Evolutionary conservation across 352 stramenopile species (phyloP).

Genomic region (Phytophthora cryptogea): DNA sequence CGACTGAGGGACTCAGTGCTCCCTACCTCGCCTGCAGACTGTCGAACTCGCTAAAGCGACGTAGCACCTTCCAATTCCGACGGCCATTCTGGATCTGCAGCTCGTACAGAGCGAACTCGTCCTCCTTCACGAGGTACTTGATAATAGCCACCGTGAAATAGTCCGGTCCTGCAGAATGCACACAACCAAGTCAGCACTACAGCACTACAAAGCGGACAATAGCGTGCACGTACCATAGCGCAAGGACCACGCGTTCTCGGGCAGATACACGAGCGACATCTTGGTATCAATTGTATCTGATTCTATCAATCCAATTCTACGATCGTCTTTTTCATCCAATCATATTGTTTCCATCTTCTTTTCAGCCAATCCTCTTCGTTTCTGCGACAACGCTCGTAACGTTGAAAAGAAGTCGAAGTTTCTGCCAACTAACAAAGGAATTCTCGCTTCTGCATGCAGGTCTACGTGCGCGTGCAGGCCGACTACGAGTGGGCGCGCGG

Average conservation of each 20-base stretch:
- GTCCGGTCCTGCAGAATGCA: slow-evolving; percentile 49
- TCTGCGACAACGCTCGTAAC: slow-evolving; percentile 33
- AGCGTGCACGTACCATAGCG: slow-evolving; percentile 57
- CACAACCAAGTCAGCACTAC: not conserved
- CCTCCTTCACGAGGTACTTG: slow-evolving; percentile 49
- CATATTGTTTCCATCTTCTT: slow-evolving; percentile 6
- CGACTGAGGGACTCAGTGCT: not conserved
- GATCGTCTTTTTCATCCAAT: slow-evolving; percentile 4
- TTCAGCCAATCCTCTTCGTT: slow-evolving; percentile 16
- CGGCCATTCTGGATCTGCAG: slow-evolving; percentile 73
- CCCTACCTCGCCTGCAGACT: slow-evolving; percentile 50
- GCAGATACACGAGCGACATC: slow-evolving; percentile 82
- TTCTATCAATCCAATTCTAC: not conserved
- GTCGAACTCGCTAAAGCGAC: slow-evolving; percentile 80
- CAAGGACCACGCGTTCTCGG: slow-evolving; percentile 68
- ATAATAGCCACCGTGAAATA: slow-evolving; percentile 79
- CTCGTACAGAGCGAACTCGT: slow-evolving; percentile 66
- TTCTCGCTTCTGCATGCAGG: slow-evolving; percentile 39
- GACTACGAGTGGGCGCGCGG: slow-evolving; percentile 58
- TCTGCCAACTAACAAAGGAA: slow-evolving; percentile 15
- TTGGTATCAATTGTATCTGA: slow-evolving; percentile 6
- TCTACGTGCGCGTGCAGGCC: slow-evolving; percentile 57
- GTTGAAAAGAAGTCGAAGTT: slow-evolving; percentile 24
- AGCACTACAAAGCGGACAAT: not conserved
- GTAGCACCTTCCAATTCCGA: slow-evolving; percentile 67